phyloP scores from a whole-genome alignment of 2,329 filamentous ascomycete genomes.

The Penicillium sumatraense region DNA sequence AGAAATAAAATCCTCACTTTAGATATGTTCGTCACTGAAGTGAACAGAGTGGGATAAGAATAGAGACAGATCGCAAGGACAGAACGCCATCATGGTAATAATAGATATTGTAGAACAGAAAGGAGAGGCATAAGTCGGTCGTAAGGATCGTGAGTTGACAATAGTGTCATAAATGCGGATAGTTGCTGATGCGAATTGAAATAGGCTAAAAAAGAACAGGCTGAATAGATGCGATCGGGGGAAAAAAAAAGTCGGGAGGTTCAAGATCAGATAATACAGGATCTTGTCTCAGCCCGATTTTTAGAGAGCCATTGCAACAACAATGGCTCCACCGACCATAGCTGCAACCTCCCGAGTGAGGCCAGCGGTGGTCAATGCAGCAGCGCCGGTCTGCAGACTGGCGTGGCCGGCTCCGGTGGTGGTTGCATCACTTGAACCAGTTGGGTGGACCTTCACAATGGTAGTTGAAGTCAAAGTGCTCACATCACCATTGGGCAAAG shows the following conservation, averaged over 20 bases:
- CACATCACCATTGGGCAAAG: constrained; percentile 45
- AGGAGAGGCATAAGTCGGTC: constrained; percentile 27
- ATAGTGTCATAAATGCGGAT: constrained; percentile 10
- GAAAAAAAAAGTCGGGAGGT: background rate
- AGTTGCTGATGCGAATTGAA: constrained; percentile 18
- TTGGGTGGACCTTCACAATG: constrained; percentile 43
- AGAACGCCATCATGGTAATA: background rate
- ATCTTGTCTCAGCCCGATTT: background rate
- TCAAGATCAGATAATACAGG: too few relatives aligned
- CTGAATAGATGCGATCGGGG: background rate
- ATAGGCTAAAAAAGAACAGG: background rate
- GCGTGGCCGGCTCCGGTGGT: constrained; percentile 32
- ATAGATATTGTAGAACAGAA: constrained; percentile 13
- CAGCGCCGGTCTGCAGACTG: constrained; percentile 46
- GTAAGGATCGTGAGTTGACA: constrained; percentile 29
- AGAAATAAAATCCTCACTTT: background rate
- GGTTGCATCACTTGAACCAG: constrained; percentile 25
- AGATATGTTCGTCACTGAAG: background rate
- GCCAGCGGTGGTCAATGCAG: constrained; percentile 31
- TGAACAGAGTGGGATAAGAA: background rate
- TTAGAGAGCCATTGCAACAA: constrained; percentile 45
- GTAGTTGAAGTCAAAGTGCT: constrained; percentile 52
- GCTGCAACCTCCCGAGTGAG: constrained; percentile 41
- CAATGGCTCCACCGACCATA: constrained; percentile 47
- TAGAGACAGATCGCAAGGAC: background rate